These are phyloP conservation scores for Ceratobasidium sp. DNA, from an alignment of 1,284 basidiomycete species.

Conservation along the genomic window DNA sequence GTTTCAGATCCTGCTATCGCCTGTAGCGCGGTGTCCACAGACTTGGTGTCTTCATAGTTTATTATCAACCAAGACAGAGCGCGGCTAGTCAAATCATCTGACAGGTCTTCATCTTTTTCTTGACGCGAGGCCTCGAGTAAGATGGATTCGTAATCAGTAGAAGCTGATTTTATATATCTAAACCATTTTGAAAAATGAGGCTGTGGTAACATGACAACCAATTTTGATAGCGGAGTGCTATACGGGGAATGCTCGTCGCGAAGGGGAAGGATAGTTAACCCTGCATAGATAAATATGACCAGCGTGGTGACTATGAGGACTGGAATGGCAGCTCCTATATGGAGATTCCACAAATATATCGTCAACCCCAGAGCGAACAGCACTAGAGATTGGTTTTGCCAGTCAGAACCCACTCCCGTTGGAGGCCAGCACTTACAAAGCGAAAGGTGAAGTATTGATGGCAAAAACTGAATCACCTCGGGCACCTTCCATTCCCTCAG, in stretches of 20 bases:
- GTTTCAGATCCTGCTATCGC: slow-evolving; percentile 2
- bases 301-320: background rate
- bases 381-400: background rate
- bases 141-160: background rate
- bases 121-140: no score
- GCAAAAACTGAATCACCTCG: slow-evolving; percentile 4
- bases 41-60: slow-evolving; percentile 2
- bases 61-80: slow-evolving; percentile 13
- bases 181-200: background rate
- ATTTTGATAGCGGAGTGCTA: background rate
- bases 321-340: slow-evolving; percentile 9
- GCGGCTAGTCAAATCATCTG: slow-evolving; percentile 10
- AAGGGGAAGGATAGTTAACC: background rate
- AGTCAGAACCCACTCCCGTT: no score
- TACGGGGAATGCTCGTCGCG: slow-evolving; percentile 15
- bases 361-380: slow-evolving; percentile 2
- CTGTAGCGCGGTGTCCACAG: slow-evolving; percentile 20
- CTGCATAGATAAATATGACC: background rate
- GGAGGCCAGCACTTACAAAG: background rate
- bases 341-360: slow-evolving; percentile 1
- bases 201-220: background rate
- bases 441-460: slow-evolving; percentile 9
- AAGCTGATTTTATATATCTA: no score
- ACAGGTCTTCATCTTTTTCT: background rate
- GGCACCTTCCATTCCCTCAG: slow-evolving; percentile 18